Evolutionary conservation across 352 stramenopile genomes (phyloP).

Genomic region (Globisporangium orthogonon): DNA sequence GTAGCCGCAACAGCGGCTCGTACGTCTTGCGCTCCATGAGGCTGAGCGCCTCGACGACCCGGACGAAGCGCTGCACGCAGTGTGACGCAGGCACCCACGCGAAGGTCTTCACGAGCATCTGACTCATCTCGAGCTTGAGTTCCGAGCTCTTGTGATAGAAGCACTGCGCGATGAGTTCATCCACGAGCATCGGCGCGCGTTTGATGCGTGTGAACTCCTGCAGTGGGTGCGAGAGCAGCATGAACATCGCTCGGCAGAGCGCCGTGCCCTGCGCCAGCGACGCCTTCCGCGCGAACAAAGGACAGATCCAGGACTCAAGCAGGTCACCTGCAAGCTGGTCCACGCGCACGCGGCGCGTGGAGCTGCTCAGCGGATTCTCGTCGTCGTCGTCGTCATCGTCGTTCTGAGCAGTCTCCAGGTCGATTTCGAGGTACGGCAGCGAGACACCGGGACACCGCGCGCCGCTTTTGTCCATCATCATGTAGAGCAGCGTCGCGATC

Average conservation of each 20-base stretch:
- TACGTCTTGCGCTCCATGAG: slow-evolving; percentile 60
- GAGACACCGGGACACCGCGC: slow-evolving; percentile 57
- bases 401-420: slow-evolving; percentile 16
- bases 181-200: slow-evolving; percentile 30
- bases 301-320: slow-evolving; percentile 50
- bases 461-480: slow-evolving; percentile 79
- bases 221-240: slow-evolving; percentile 63
- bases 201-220: slow-evolving; percentile 46
- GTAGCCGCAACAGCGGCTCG: slow-evolving; percentile 7
- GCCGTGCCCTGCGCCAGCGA: slow-evolving; percentile 41
- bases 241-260: slow-evolving; percentile 54
- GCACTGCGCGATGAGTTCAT: slow-evolving; percentile 59
- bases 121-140: slow-evolving; percentile 44
- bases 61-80: slow-evolving; percentile 37
- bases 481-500: slow-evolving; percentile 71
- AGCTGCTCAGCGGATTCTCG: slow-evolving; percentile 28
- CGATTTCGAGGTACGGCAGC: slow-evolving; percentile 65
- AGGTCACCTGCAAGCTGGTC: slow-evolving; percentile 45
- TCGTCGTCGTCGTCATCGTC: slow-evolving; percentile 28
- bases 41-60: slow-evolving; percentile 51
- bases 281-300: slow-evolving; percentile 36
- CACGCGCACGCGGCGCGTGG: slow-evolving; percentile 44
- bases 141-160: slow-evolving; percentile 44
- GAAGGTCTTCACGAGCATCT: slow-evolving; percentile 54
- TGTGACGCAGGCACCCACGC: slow-evolving; percentile 42